A percentile compares a stretch with the other conserved stretches of the same genome.
phyloP scores from a whole-genome alignment of 495 filamentous ascomycete species.

The Podospora fimiseda region DNA sequence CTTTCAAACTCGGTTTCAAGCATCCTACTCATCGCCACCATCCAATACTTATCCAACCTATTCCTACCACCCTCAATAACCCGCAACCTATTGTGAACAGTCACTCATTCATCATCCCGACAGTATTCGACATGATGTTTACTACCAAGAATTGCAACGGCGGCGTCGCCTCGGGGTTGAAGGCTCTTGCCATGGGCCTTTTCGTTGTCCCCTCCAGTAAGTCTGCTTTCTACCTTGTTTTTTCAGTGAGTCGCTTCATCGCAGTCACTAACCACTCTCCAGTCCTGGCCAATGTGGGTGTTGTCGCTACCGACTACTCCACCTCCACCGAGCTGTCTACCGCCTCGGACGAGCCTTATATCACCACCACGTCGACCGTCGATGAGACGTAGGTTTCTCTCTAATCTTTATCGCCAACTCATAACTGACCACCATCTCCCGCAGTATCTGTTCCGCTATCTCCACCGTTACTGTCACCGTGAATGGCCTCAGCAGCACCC shows the following conservation, averaged over 20 bases:
- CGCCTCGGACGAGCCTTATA: no score
- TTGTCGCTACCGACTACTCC: not conserved
- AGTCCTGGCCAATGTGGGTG: not conserved
- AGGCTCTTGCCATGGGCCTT: not conserved
- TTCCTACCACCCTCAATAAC: not conserved
- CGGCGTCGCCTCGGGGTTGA: not conserved
- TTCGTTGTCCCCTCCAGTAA: not conserved
- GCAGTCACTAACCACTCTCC: not conserved
- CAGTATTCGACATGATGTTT: slow-evolving; percentile 2
- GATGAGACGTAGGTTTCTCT: no score
- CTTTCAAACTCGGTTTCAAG: not conserved
- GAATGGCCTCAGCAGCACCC: not conserved
- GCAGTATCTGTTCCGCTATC: not conserved
- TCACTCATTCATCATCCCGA: not conserved
- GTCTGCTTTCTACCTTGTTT: not conserved
- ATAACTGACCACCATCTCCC: not conserved
- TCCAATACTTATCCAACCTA: not conserved
- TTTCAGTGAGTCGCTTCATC: not conserved
- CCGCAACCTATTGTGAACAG: not conserved
- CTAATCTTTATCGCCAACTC: not conserved
- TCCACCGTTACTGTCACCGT: slow-evolving; percentile 10
- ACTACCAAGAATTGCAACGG: not conserved
- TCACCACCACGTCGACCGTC: no score
- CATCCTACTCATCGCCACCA: not conserved
- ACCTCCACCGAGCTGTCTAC: not conserved